phyloP scores from a whole-genome alignment of 2,329 filamentous ascomycete genomes.

The Venturia aucupariae region DNA sequence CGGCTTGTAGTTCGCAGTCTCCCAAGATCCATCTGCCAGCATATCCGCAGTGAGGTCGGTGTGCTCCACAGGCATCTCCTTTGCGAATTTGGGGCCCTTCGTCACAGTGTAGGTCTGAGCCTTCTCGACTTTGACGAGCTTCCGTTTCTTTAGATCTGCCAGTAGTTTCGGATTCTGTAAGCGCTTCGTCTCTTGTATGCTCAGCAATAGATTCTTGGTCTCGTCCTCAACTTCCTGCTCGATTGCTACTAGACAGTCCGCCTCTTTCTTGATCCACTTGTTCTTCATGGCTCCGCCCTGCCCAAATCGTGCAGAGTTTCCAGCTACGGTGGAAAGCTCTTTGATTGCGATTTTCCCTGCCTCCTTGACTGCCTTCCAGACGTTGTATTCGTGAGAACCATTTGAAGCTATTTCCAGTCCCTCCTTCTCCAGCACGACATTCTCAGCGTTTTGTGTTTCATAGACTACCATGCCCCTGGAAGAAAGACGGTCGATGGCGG shows the following conservation, averaged over 20 bases:
- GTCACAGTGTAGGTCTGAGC: slow-evolving; percentile 72
- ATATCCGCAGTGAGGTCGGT: slow-evolving; percentile 94
- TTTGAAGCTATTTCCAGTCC: slow-evolving; percentile 61
- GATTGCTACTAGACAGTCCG: slow-evolving; percentile 46
- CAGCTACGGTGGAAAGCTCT: slow-evolving; percentile 49
- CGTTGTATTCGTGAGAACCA: slow-evolving; percentile 42
- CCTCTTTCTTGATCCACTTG: slow-evolving; percentile 57
- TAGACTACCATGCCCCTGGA: slow-evolving; percentile 84
- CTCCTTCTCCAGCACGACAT: slow-evolving; percentile 66
- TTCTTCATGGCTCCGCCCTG: slow-evolving; percentile 86
- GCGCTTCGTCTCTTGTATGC: slow-evolving; percentile 60
- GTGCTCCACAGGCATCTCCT: slow-evolving; percentile 83
- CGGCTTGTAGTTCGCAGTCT: slow-evolving; percentile 54
- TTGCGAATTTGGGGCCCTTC: slow-evolving; percentile 82
- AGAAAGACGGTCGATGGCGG: slow-evolving; percentile 73
- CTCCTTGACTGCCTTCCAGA: slow-evolving; percentile 39
- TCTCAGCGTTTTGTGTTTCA: slow-evolving; percentile 71
- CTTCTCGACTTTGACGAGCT: slow-evolving; percentile 77
- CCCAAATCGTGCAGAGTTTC: slow-evolving; percentile 72
- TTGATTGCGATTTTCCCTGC: slow-evolving; percentile 37
- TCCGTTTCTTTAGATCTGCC: slow-evolving; percentile 81
- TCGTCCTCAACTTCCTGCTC: slow-evolving; percentile 69
- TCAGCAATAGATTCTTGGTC: slow-evolving; percentile 65
- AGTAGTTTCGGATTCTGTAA: slow-evolving; percentile 66
- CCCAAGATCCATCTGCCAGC: slow-evolving; percentile 76